These are phyloP conservation scores for Aureobasidium sp. DNA, from an alignment of 2,329 filamentous ascomycete species.

Conservation along the genomic window DNA sequence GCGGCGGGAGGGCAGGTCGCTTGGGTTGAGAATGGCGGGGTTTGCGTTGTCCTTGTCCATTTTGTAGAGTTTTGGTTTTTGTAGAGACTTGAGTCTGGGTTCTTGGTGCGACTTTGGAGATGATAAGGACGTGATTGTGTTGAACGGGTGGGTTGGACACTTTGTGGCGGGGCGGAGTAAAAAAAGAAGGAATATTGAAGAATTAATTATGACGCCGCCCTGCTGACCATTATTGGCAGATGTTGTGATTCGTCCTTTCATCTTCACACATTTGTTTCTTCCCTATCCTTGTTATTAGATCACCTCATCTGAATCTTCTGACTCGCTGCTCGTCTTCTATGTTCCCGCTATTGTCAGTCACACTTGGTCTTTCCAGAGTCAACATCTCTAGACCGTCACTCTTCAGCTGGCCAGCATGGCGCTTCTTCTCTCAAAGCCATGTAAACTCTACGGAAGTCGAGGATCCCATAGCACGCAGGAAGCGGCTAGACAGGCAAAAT, in stretches of 20 bases:
- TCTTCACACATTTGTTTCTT: neutral
- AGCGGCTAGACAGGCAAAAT: neutral
- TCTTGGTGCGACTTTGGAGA: neutral
- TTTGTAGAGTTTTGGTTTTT: neutral
- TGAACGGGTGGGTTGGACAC: neutral
- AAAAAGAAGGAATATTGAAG: neutral
- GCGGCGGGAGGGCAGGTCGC: slow-evolving; percentile 78
- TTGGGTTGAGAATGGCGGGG: slow-evolving; percentile 81
- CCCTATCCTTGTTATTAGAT: neutral
- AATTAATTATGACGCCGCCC: neutral
- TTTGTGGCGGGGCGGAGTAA: neutral
- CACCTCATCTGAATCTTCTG: neutral
- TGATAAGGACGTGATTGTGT: neutral
- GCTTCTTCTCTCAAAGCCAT: neutral
- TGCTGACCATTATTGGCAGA: neutral
- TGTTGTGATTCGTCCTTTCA: neutral
- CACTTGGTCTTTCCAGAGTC: neutral
- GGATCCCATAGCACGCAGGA: neutral
- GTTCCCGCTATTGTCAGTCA: neutral
- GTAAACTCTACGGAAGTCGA: too few species aligned
- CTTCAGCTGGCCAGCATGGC: neutral
- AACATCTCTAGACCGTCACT: neutral
- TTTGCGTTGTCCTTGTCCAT: slow-evolving; percentile 67
- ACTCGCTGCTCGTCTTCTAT: neutral
- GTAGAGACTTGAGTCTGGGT: neutral